Evolutionary conservation across 345 rosid species (phyloP).

Genomic region (Passiflora organensis): DNA sequence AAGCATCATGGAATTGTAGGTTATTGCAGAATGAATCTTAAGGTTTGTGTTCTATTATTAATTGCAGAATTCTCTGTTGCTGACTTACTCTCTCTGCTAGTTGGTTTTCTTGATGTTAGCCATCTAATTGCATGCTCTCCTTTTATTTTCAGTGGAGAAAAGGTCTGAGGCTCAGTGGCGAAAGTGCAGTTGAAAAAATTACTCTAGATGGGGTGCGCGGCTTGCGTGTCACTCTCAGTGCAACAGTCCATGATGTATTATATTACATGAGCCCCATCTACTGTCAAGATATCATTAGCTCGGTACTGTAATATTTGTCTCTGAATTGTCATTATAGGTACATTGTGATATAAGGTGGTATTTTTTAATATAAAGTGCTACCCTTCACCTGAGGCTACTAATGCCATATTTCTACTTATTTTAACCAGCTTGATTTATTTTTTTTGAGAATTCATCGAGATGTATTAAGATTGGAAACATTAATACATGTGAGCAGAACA

Average conservation of each 20-base stretch:
- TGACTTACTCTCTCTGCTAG: neutral
- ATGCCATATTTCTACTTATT: too few relatives aligned
- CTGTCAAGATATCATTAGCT: conserved; percentile 84
- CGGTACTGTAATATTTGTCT: conserved; percentile 44
- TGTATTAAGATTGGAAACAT: too few relatives aligned
- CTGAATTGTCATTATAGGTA: too few relatives aligned
- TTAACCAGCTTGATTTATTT: too few relatives aligned
- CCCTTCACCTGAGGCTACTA: too few relatives aligned
- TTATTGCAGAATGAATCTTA: too few relatives aligned
- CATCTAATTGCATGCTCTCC: neutral
- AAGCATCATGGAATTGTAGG: too few relatives aligned
- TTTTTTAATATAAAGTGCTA: too few relatives aligned
- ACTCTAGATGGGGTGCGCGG: conserved; percentile 95
- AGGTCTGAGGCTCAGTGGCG: conserved; percentile 95
- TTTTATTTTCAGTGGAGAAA: conserved; percentile 75
- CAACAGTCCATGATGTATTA: conserved; percentile 93
- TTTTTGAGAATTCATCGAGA: too few relatives aligned
- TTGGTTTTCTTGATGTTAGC: conserved; percentile 2
- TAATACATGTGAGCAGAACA: too few relatives aligned
- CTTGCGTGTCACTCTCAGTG: conserved; percentile 80
- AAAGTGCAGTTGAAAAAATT: conserved; percentile 85
- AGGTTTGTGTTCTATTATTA: too few relatives aligned
- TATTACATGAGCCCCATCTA: conserved; percentile 98
- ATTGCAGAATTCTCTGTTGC: neutral
- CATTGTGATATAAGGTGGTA: neutral